Conservation (phyloP, 371 early-diverging fungal genomes). For the Mucor sp. region DNA sequence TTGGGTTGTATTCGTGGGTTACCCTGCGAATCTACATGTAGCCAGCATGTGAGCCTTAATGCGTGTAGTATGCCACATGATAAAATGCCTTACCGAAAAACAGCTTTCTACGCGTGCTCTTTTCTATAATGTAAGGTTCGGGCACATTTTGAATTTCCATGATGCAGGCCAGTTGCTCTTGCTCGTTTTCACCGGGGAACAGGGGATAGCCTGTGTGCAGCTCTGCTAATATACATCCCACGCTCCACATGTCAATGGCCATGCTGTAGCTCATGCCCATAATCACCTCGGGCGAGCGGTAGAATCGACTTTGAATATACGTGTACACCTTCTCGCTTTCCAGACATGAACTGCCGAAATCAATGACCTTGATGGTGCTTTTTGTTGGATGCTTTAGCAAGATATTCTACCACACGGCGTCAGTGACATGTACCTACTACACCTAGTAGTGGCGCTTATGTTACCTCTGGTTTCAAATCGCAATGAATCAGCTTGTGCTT, state of each 20-base stretch:
- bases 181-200: conserved; percentile 96
- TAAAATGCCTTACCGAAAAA: conserved; percentile 75
- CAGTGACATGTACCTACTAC: too few species aligned
- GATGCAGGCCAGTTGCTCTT: conserved; percentile 90
- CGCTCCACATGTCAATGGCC: conserved; percentile 98
- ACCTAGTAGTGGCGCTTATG: too few species aligned
- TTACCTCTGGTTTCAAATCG: conserved; percentile 88
- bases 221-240: conserved; percentile 98
- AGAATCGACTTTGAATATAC: conserved; percentile 96
- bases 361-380: conserved; percentile 86
- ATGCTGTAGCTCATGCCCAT: conserved; percentile 79
- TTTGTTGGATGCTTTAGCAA: conserved; percentile 58
- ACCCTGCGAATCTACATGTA: conserved; percentile 58
- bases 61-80: too few species aligned
- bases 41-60: not conserved
- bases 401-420: conserved; percentile 51
- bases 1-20: conserved; percentile 73
- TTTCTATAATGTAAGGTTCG: conserved; percentile 70
- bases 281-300: conserved; percentile 96
- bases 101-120: conserved; percentile 73
- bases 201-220: conserved; percentile 85
- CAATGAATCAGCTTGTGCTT: conserved; percentile 81
- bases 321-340: conserved; percentile 83
- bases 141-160: conserved; percentile 90
- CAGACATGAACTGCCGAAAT: conserved; percentile 88